phyloP scores from a whole-genome alignment of 2,329 filamentous ascomycete species.

The Chrysosphaeria jannelii region DNA sequence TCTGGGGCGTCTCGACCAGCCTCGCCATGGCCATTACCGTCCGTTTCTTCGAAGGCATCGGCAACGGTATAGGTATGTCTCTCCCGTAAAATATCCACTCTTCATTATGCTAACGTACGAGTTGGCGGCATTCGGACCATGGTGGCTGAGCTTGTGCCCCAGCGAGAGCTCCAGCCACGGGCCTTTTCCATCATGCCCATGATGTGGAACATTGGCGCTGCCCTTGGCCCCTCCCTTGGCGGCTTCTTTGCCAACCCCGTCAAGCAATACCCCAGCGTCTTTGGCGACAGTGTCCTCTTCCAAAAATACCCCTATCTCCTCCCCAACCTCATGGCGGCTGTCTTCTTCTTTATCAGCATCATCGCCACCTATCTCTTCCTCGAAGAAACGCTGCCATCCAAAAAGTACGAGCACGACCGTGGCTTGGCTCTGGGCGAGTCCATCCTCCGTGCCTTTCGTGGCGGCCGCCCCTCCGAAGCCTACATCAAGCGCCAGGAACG shows the following conservation, averaged over 20 bases:
- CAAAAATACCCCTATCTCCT: constrained; percentile 53
- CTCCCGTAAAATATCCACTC: neutral
- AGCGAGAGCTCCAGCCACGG: constrained; percentile 57
- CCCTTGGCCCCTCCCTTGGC: constrained; percentile 68
- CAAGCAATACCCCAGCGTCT: constrained; percentile 39
- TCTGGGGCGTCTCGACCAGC: constrained; percentile 61
- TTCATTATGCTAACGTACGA: no score
- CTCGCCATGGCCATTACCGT: constrained; percentile 53
- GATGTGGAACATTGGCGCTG: constrained; percentile 60
- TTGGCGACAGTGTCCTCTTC: constrained; percentile 36
- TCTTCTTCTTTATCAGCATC: constrained; percentile 53
- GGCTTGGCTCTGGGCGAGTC: constrained; percentile 43
- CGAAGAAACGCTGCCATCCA: constrained; percentile 53
- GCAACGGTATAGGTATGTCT: constrained; percentile 49
- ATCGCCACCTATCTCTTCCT: constrained; percentile 50
- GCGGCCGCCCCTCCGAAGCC: constrained; percentile 2
- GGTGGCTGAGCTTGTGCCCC: constrained; percentile 75
- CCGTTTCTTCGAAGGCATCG: constrained; percentile 48
- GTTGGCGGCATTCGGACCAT: constrained; percentile 80
- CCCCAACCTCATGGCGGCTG: constrained; percentile 50
- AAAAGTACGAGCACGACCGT: constrained; percentile 37
- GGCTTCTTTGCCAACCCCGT: constrained; percentile 63
- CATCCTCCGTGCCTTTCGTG: constrained; percentile 14
- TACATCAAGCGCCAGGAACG: constrained; percentile 3
- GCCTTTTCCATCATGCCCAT: constrained; percentile 89